These are phyloP conservation scores for Volvox africanus DNA, from an alignment of 139 green algal genomes.

Conservation along the genomic window DNA sequence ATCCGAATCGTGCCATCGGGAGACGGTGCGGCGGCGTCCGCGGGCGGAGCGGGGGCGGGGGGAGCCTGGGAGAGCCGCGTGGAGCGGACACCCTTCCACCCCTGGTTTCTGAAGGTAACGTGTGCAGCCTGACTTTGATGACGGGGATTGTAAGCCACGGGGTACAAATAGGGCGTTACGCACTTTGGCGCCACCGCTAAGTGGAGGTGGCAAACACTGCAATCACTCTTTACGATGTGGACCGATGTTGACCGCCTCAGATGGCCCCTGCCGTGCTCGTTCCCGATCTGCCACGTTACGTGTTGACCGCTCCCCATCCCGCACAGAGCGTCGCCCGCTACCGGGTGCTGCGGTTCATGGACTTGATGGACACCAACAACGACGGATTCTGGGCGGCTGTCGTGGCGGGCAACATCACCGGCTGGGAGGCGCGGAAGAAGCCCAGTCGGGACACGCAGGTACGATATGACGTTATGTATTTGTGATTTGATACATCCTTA, in stretches of 20 bases:
- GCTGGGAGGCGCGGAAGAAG: constrained; percentile 35
- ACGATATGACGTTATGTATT: not conserved
- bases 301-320: not conserved
- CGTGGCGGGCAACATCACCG: not conserved
- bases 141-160: not conserved
- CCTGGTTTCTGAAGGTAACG: constrained; percentile 55
- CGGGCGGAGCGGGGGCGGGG: constrained; percentile 26
- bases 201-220: no score
- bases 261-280: no score
- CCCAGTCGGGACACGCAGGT: constrained; percentile 35
- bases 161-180: no score
- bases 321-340: constrained; percentile 18
- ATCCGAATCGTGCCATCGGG: constrained; percentile 36
- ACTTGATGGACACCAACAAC: constrained; percentile 35
- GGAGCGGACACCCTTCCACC: constrained; percentile 46
- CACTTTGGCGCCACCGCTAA: no score
- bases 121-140: not conserved
- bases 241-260: no score
- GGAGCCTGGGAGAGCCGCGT: constrained; percentile 36
- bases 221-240: no score
- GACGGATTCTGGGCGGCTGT: not conserved
- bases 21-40: not conserved
- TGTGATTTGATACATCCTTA: no score
- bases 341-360: constrained; percentile 54
- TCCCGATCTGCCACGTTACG: no score